Base-by-base conservation (phyloP, 148 eudicot species). In the Simmondsia chinensis region DNA sequence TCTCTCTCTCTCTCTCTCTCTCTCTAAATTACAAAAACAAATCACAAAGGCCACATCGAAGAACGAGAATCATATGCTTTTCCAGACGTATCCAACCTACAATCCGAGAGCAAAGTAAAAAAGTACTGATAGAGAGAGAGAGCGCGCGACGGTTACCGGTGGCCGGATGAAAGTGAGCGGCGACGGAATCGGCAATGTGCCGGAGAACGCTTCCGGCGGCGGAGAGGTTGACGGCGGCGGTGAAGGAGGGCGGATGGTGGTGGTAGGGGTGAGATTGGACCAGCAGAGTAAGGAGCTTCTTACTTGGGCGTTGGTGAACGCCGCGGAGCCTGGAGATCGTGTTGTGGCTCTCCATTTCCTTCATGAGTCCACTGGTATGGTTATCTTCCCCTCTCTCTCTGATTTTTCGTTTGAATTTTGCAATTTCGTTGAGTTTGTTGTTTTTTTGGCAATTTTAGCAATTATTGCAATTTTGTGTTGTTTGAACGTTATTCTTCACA, bases 241-340 rank as follows among this genome's bases (percentile, higher is more conserved):
- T 39, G 23, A 27, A 25, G 50, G 40, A 1, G 54, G 63, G 20
- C 54, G 50, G 42, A 47, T 55, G 50, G 65, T 75, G 50, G 29
- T 71, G 9, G 76, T 71, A 0, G 81, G 68, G 4, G 69, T 71
- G 11, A 66, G 60, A 11, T 20, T 75, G 18, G 73, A 75, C 63
- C 60, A 45, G 48, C 57, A 68, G 45, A 75, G 81, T 24, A 63
- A 65, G 24, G 73, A 63, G 30, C 52, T 75, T 7, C 59, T 75
- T 6, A 75, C 73, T 7, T 75, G 81, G 80, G 60, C 76, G 3
- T 50, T 71, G 0, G 71, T 75, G 33, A 75, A 75, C 20, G 48
- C 67, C 33, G 81, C 81, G 59, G 55, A 56, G 5, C 66, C 81
- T 24, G 81, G 81, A 23, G 81, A 75, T 56, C 73, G 54, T 15